Evolutionary conservation across 2,329 filamentous ascomycete genomes (phyloP), one percentile per base, ranked within the genome.

Genomic region (Ramularia collo-cygni): DNA sequence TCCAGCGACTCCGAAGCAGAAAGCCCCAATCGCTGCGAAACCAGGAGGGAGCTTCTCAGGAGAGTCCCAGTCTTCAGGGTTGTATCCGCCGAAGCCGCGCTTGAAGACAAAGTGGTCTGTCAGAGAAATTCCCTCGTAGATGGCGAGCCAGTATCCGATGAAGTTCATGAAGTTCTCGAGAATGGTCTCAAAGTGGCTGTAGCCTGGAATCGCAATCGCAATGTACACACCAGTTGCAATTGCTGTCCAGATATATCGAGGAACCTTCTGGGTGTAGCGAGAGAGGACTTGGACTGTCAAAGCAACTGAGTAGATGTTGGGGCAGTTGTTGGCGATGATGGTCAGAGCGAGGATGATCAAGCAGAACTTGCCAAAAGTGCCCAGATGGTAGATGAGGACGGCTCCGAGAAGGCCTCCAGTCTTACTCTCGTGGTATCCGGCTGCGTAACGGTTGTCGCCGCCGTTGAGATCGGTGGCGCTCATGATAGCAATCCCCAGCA

Each of bases 361-460:
- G 59, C 82, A 85, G 69, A 86, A 85, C 56, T 82, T 72, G 47
- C 83, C 83, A 57, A 87, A 86, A 32, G 67, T 69, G 27, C 81
- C 81, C 0, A 84, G 66, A 4, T 71, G 71, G 6, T 76, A 74
- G 42, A 80, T 68, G 1, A 86, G 70, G 3, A 84, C 78, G 10
- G 77, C 73, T 2, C 70, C 77, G 12, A 87, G 70, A 4, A 88
- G 66, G 16, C 82, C 83, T 16, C 83, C 82, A 19, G 82, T 77
- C 9, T 73, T 70, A 9, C 79, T 74, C 2, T 65, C 57, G 0
- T 54, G 37, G 61, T 82, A 82, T 17, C 77, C 78, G 2, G 58
- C 58, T 13, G 59, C 50, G 57, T 81, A 85, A 38, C 63, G 65
- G 61, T 76, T 77, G 47, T 69, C 45, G 8, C 67, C 72, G 29